Evolutionary conservation across 2,329 filamentous ascomycete genomes (phyloP).

Genomic region (Colletotrichum chlorophyti): DNA sequence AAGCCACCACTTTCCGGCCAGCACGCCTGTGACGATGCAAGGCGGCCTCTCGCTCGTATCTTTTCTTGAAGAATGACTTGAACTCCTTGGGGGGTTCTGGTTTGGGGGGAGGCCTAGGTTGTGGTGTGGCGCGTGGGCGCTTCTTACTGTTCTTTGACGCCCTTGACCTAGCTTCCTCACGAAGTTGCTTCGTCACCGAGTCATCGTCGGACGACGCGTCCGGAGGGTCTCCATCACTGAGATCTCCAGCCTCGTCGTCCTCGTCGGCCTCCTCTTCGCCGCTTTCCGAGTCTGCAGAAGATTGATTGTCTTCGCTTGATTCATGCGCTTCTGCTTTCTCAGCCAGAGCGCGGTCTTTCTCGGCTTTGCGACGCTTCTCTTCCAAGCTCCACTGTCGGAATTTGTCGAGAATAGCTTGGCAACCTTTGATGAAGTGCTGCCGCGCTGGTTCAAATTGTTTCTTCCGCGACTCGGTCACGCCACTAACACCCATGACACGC

Average conservation of each 20-base stretch:
- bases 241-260: constrained; percentile 33
- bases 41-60: constrained; percentile 79
- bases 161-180: constrained; percentile 70
- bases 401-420: constrained; percentile 82
- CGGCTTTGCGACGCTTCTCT: constrained; percentile 81
- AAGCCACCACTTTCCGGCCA: constrained; percentile 75
- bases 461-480: constrained; percentile 83
- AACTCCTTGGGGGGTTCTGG: constrained; percentile 66
- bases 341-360: constrained; percentile 71
- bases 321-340: constrained; percentile 50
- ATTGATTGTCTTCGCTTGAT: constrained; percentile 14
- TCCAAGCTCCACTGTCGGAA: constrained; percentile 88
- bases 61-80: constrained; percentile 85
- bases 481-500: constrained; percentile 87
- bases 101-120: constrained; percentile 35
- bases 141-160: constrained; percentile 41
- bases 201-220: constrained; percentile 71
- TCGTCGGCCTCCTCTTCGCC: constrained; percentile 44
- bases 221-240: constrained; percentile 49
- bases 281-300: constrained; percentile 35
- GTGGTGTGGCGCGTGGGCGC: constrained; percentile 34
- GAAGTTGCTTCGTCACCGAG: constrained; percentile 76
- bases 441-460: constrained; percentile 88
- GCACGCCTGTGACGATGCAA: constrained; percentile 75
- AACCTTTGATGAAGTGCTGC: constrained; percentile 83